Conservation (phyloP, 106 monocot genomes). For the Agapanthus africanus region DNA sequence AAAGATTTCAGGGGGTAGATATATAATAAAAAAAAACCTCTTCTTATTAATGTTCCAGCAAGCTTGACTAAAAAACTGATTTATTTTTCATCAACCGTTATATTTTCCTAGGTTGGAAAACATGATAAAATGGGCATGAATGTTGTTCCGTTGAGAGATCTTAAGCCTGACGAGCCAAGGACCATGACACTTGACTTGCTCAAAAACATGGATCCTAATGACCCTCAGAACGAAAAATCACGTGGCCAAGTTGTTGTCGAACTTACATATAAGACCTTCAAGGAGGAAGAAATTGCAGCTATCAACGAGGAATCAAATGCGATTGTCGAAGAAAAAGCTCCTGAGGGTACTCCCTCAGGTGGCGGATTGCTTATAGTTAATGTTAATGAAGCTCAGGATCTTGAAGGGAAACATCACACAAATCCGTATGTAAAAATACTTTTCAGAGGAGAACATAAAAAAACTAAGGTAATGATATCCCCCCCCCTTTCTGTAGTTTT, state of each 20-base stretch:
- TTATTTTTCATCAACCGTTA: not conserved
- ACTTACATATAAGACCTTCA: constrained; percentile 75
- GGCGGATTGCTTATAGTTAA: constrained; percentile 76
- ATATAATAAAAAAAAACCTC: no score
- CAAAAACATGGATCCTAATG: constrained; percentile 61
- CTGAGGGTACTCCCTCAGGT: constrained; percentile 57
- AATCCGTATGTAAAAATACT: constrained; percentile 69
- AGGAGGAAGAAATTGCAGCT: constrained; percentile 45
- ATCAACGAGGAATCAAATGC: constrained; percentile 12
- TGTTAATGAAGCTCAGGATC: constrained; percentile 81
- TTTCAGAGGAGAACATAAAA: constrained; percentile 77
- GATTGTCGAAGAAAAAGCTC: constrained; percentile 44
- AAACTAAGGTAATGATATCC: constrained; percentile 73
- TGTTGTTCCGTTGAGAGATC: constrained; percentile 48
- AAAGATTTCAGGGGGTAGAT: no score
- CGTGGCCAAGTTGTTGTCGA: constrained; percentile 57
- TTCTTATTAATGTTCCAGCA: no score
- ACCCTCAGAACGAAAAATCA: constrained; percentile 37
- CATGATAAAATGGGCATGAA: constrained; percentile 90
- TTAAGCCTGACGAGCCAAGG: constrained; percentile 67
- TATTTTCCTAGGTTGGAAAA: constrained; percentile 57
- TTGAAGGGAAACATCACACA: constrained; percentile 86
- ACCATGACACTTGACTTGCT: constrained; percentile 68
- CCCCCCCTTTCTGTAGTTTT: no score
- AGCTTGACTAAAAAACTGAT: no score